phyloP scores from a whole-genome alignment of 2,329 filamentous ascomycete species.

The Aaosphaeria pasadenensis region DNA sequence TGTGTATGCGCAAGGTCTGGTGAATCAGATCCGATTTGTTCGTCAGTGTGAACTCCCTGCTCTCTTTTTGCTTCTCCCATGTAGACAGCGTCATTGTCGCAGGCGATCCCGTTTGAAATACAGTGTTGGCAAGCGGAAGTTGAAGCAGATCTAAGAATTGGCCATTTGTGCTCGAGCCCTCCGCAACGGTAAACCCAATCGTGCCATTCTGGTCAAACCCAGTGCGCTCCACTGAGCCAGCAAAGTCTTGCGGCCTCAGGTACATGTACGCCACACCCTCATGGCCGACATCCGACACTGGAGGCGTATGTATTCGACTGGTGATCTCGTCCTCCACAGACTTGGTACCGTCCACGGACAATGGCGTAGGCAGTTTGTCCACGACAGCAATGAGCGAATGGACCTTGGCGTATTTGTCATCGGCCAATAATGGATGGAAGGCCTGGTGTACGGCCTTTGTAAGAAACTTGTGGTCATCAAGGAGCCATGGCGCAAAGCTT shows the following conservation, averaged over 20 bases:
- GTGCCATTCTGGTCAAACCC: constrained; percentile 12
- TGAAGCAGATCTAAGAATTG: constrained; percentile 28
- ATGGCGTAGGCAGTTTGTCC: constrained; percentile 30
- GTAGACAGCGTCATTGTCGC: constrained; percentile 23
- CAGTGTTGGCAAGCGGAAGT: constrained; percentile 72
- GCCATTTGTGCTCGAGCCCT: constrained; percentile 3
- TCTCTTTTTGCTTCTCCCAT: constrained; percentile 18
- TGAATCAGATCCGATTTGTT: constrained; percentile 13
- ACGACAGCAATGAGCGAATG: constrained; percentile 34
- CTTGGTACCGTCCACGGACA: neutral
- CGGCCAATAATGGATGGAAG: constrained; percentile 6
- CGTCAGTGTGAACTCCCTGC: constrained; percentile 7
- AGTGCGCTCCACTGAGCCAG: constrained; percentile 7
- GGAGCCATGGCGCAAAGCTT: constrained; percentile 29
- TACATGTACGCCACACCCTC: constrained; percentile 34
- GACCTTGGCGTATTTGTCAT: constrained; percentile 2
- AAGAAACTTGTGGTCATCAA: constrained; percentile 23
- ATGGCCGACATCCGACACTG: neutral
- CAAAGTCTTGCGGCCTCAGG: constrained; percentile 5
- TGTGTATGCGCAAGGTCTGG: constrained; percentile 11
- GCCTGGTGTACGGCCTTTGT: constrained; percentile 19
- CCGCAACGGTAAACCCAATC: constrained; percentile 21
- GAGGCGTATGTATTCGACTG: neutral
- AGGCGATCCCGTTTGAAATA: constrained; percentile 66
- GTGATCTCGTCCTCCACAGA: too few species aligned